Percentiles rank a stretch among this genome's conserved stretches.
Conservation (phyloP, 2,329 filamentous ascomycete species). For the Ilyonectria mors-panacis region DNA sequence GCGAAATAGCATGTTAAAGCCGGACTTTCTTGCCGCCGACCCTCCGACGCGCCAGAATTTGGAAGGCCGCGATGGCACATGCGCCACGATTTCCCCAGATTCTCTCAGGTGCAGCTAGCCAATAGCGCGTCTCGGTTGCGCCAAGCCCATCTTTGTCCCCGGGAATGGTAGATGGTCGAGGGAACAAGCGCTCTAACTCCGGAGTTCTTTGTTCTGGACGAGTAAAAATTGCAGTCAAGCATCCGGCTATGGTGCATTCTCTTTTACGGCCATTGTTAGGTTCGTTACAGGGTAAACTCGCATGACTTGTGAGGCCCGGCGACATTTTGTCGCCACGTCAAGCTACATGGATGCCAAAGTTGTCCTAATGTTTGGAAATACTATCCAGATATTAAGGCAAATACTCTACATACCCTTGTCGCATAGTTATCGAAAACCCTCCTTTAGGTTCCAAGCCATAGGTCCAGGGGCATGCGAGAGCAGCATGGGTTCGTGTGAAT, state of each 20-base stretch:
- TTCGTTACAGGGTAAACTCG: neutral
- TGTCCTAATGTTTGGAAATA: too few species aligned
- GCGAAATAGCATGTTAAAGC: conserved; percentile 29
- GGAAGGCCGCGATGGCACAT: conserved; percentile 15
- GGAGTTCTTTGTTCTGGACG: neutral
- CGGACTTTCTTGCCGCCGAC: conserved; percentile 36
- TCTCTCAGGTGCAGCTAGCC: conserved; percentile 20
- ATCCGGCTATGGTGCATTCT: neutral
- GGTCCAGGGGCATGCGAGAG: too few species aligned
- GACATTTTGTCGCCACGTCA: too few species aligned
- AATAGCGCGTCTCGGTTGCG: conserved; percentile 14
- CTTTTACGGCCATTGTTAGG: neutral
- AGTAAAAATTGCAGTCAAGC: neutral
- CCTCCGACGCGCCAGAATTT: conserved; percentile 22
- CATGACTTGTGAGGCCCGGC: too few species aligned
- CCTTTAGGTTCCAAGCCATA: too few species aligned
- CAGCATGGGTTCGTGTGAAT: neutral
- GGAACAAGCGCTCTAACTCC: neutral
- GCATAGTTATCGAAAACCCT: too few species aligned
- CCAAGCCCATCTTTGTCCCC: neutral
- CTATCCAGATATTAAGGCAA: too few species aligned
- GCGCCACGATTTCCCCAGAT: conserved; percentile 38
- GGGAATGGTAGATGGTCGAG: conserved; percentile 13
- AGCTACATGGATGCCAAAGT: too few species aligned
- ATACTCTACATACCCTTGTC: too few species aligned